phyloP scores from a whole-genome alignment of 306 rosid genomes.

The Pyrus pyrifolia region DNA sequence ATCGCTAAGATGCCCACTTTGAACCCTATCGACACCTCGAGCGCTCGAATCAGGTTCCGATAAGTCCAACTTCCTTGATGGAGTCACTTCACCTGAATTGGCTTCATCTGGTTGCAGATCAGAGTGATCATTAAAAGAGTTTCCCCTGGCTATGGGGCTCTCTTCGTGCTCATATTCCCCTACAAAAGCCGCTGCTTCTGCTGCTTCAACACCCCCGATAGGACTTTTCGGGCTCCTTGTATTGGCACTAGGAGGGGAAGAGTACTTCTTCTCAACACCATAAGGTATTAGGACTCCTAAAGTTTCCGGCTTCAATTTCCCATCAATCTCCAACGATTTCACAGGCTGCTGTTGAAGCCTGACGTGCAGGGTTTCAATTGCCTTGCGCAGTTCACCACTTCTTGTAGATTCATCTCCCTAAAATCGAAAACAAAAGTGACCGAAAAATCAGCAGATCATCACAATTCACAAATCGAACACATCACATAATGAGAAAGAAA shows the following conservation, averaged over 20 bases:
- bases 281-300: constrained; percentile 29
- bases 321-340: constrained; percentile 24
- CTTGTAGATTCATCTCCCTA: constrained; percentile 36
- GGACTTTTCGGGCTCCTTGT: constrained; percentile 39
- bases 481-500: background rate
- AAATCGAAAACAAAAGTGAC: constrained; percentile 1
- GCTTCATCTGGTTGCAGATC: constrained; percentile 36
- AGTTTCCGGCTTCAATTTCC: constrained; percentile 18
- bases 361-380: constrained; percentile 29
- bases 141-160: constrained; percentile 28
- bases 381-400: constrained; percentile 16
- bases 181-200: constrained; percentile 24
- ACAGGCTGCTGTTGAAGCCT: constrained; percentile 35
- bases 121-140: constrained; percentile 21
- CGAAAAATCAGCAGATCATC: constrained; percentile 14
- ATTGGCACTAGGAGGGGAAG: constrained; percentile 31
- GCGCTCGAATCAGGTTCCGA: constrained; percentile 9
- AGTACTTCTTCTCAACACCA: constrained; percentile 25
- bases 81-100: constrained; percentile 21
- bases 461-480: background rate
- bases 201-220: constrained; percentile 24
- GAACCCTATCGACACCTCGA: constrained; percentile 24
- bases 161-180: constrained; percentile 54
- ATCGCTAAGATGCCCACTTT: constrained; percentile 67
- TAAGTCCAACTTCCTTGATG: constrained; percentile 14